Base-by-base conservation (phyloP, 257 asterid species). In the Solanum rostratum region DNA sequence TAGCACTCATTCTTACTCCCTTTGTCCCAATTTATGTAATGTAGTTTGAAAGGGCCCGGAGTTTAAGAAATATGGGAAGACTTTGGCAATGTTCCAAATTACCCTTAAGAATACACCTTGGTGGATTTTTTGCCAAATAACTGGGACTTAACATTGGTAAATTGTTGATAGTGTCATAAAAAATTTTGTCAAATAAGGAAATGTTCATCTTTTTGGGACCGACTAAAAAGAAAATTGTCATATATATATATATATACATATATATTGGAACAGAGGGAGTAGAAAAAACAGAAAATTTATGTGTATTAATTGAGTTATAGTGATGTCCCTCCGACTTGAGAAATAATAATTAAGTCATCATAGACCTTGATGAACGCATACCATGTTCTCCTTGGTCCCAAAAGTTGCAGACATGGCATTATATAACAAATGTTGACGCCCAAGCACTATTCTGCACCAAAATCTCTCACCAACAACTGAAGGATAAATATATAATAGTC, bases 371-470 rank as follows among this genome's bases (percentile, higher is more conserved):
- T 59, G 49, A 79, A 83, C 84, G 82, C 69, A 30, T 80, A 86
- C 89, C 90, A 65, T 86, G 80, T 85, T 86, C 82, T 82, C 83
- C 74, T 52, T 65, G 82, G 85, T 57, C 70, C 85, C 81, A 30
- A 53, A 69, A 86, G 83, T 63, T 57, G 87, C 52, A 29, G 70
- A 84, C 37, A 50, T 63, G 70, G 87, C 79, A 83, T 74, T 85
- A 62, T 81, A 22, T 14, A 54, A 54, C 39, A 84, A 82, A 83
- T 79, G 60, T 83, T 69, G 84, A 85, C 84, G 89, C 87, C 83
- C 87, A 78, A 81, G 88, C 88, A 78, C 37, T 84, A 83, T 50
- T 81, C 78, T 83, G 84, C 74, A 59, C 80, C 82, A 79, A 62
- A 76, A 86, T 69, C 81, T 84, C 85, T 30, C 18, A 19, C 60